Evolutionary conservation across 768 basidiomycete species (phyloP), one percentile per base, ranked within the genome.

Genomic region (Pleurotus giganteus): DNA sequence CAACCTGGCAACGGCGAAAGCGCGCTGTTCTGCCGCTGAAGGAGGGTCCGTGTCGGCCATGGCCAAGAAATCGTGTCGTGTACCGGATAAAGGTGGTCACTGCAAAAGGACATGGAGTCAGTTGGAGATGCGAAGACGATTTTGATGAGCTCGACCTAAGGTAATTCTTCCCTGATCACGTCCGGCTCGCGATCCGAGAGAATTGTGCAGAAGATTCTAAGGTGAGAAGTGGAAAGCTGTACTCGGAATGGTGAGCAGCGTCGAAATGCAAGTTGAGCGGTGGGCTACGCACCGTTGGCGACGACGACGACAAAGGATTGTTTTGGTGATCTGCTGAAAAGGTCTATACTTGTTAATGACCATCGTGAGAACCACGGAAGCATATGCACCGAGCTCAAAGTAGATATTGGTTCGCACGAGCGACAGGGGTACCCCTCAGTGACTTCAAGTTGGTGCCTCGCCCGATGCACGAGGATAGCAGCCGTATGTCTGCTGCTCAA

Each of bases 1-100:
- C 60, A 97, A 83, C 73, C 87, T 94, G 42, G 91, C 91, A 44
- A 96, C 88, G 9, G 93, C 90, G 53, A 84, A 82, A 65, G 91
- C 90, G 57, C 94, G 86, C 70, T 94, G 88, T 68, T 94, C 89
- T 54, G 76, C 76, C 59, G 71, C 71, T 44, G 74, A 74, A 24
- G 71, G 80, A 74, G 74, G 74, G 56, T 78, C 78, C 59, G 69
- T 71, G 60, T 79, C 74, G 56, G 72, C 69, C 77, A 79, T 79
- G 55, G 64, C 60, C 49, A 51, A 26, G 26, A 23, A 9, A 9
- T 37, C 5, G 19, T 34, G 34, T 37, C 34, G 49, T 51, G 49
- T 37, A 15, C 49, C 49, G 49, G 31, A 37, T 34, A 51, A 37
- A 36, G 49, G 34, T 51, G 29, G 46, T 47, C 11, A 36, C 49